Base-by-base conservation (phyloP, 2,329 filamentous ascomycete species). In the Penicillium capsulatum region DNA sequence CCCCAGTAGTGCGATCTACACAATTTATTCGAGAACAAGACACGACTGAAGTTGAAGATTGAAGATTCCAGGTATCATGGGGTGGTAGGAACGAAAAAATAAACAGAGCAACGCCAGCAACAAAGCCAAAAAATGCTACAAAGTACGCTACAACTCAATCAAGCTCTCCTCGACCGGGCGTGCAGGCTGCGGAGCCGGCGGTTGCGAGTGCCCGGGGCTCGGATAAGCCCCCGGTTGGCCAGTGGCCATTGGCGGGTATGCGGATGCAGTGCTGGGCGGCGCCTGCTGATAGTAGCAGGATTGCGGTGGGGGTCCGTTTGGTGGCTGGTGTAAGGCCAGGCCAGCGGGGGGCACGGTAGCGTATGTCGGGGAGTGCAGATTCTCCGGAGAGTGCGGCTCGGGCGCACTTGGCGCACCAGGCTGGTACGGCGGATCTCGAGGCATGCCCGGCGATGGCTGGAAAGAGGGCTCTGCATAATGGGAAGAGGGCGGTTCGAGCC, bases 131-230 rank as follows among this genome's bases (percentile, higher is more conserved):
- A 35, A 29, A 42, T 46, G 32, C 33, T 27, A 42, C 10, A 14
- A 6, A 38, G 14, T 38, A 44, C 20, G 37, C 40, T 55, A 55
- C 31, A 55, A 44, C 24, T 55, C 52, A 45, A 55, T 55, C 39
- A 55, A 34, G 31, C 51, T 55, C 40, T 55, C 52, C 38, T 55
- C 52, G 38, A 49, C 52, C 11, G 52, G 45, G 10, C 31, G 48
- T 20, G 47, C 9, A 13, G 46, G 42, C 37, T 52, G 44, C 15
- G 48, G 42, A 19, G 42, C 22, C 20, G 45, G 22, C n/a, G 31
- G 35, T 28, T 48, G 47, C 15, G 35, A 20, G 27, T 50, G 48
- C 16, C 26, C 27, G 28, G 36, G 37, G n/a, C 50, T 44, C 34
- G 51, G 35, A 38, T 53, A 50, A 22, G 45, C 26, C n/a, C 42